Evolutionary conservation across 140 eudicot species (phyloP), one percentile per base, ranked within the genome.

Genomic region (Stevia rebaudiana): DNA sequence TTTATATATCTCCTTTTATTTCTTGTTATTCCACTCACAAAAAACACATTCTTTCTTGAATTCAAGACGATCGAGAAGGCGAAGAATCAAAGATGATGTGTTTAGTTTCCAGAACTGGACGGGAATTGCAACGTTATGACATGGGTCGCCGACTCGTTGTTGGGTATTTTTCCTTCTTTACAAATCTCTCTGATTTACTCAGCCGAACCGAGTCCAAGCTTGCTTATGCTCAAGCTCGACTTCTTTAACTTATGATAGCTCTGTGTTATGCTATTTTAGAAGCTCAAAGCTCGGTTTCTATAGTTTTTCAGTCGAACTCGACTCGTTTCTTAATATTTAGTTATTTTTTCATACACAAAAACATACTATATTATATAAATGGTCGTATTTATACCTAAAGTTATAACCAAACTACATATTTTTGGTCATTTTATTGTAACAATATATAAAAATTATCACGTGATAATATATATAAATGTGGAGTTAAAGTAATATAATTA

Each of bases 101-200:
- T 72, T 12, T 84, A 36, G 84, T 76, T 79, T 79, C 95, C 42
- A 81, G 95, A 13, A 79, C 88, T 0, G 95, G 95, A 30, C 79
- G 95, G 40, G 88, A 84, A 61, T 69, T 84, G 75, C 95, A 87
- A 80, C 82, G 90, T 63, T 87, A 87, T 57, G 84, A 80, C 76
- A 74, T 79, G 77, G 90, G 88, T 36, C 85, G 77, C 55, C 81
- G 95, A 58, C 95, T 88, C 54, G 87, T 88, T 57, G 95, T 88
- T 10, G 95, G 95, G 95, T 87, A 42, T 15, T 68, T 72, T 36
- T 51, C 36, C n/a, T 52, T 53, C 59, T 42, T 11, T 8, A 6
- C 23, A 13, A 1, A 43, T 57, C 12, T 55, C 6, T 57, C 44
- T 18, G 2, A 5, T 8, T 19, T 7, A 13, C 16, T 3, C 1